Conservation (phyloP, 1,284 basidiomycete genomes). For the Marasmius oreades region DNA sequence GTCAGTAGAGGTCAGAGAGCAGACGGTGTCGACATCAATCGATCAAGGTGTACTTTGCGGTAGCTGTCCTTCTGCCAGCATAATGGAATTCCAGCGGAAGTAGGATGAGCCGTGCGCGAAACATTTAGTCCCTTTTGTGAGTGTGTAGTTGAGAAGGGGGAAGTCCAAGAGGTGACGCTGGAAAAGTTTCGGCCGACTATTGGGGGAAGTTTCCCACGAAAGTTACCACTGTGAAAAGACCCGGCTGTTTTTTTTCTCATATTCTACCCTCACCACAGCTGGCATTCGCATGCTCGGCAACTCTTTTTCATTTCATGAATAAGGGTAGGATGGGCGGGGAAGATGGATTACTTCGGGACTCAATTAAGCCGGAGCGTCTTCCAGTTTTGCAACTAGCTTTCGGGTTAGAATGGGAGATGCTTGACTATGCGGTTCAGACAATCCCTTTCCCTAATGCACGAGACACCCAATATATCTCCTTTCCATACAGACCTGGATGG, state of each 20-base stretch:
- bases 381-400: conserved; percentile 36
- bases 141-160: too few relatives aligned
- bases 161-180: too few relatives aligned
- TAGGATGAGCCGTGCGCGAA: too few relatives aligned
- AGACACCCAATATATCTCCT: too few relatives aligned
- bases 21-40: too few relatives aligned
- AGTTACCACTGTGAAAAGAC: neutral
- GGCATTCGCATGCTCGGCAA: conserved; percentile 26
- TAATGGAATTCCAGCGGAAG: too few relatives aligned
- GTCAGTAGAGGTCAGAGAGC: too few relatives aligned
- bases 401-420: conserved; percentile 52
- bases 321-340: conserved; percentile 48
- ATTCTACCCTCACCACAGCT: conserved; percentile 22
- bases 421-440: conserved; percentile 77
- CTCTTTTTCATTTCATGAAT: conserved; percentile 31
- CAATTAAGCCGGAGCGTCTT: conserved; percentile 81
- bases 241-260: neutral
- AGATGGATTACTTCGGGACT: conserved; percentile 40
- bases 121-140: too few relatives aligned
- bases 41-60: too few relatives aligned
- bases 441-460: conserved; percentile 6
- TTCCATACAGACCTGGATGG: too few relatives aligned
- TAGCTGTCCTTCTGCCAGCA: too few relatives aligned
- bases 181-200: too few relatives aligned
- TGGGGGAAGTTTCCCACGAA: neutral